Evolutionary conservation across 2,329 filamentous ascomycete genomes (phyloP), one percentile per base, ranked within the genome.

Genomic region (Penicillium psychrosexuale): DNA sequence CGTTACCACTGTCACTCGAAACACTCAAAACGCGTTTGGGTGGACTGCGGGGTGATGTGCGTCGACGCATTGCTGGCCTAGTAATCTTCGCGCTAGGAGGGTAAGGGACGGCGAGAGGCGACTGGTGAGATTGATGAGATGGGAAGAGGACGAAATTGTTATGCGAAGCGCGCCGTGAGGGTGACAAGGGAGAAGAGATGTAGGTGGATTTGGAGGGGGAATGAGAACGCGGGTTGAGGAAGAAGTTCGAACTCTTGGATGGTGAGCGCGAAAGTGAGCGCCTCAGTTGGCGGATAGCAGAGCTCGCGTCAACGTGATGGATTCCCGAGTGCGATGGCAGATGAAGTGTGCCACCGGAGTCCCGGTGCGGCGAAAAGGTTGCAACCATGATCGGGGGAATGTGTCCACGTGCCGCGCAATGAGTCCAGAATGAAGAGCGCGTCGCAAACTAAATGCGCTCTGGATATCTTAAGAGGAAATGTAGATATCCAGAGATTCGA

Each of bases 241-340:
- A 82, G 71, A 94, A 93, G 65, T 83, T 81, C 54, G 82, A 82
- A 40, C 78, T 79, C 72, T 94, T 96, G 31, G 93, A 96, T 11
- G 93, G 93, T n/a, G 93, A 97, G 66, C 91, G 84, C 54, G 92
- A 97, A 60, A 97, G 81, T 27, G 93, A 96, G 64, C 91, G 89
- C 61, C 92, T 84, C 55, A 97, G 80, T 66, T 91, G 89, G 69
- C 90, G 84, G 60, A 96, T 89, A 56, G 89, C 87, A 47, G 89
- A 86, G 58, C 89, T 87, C 61, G 90, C 85, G 77, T 96, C 90
- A 66, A 93, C 88, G 74, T 89, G 87, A 72, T 90, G 89, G 58
- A 85, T 84, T 67, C 90, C 86, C 45, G 89, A 93, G 55, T 93
- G 92, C 59, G 92, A 96, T 61, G 91, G 87, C 66, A 96, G 81